Conservation (phyloP, 495 filamentous ascomycete genomes). For the Hypoxylon lienhwacheense region DNA sequence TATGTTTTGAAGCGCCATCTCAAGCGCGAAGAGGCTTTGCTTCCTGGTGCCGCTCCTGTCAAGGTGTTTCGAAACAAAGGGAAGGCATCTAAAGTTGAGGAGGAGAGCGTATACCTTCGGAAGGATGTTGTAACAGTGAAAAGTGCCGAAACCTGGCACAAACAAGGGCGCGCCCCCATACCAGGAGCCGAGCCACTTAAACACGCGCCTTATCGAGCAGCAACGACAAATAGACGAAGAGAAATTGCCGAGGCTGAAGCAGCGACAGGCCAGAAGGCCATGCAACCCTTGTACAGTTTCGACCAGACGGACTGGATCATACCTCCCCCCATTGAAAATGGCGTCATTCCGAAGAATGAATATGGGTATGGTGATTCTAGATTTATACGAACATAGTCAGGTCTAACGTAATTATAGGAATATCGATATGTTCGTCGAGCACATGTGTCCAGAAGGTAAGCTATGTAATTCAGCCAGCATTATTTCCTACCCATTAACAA, state of each 20-base stretch:
- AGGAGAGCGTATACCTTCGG: constrained; percentile 80
- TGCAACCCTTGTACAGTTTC: constrained; percentile 80
- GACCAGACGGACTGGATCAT: constrained; percentile 95
- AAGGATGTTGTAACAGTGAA: constrained; percentile 82
- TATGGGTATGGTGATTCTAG: constrained; percentile 58
- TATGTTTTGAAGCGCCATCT: constrained; percentile 87
- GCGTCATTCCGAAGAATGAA: constrained; percentile 88
- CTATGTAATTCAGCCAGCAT: constrained; percentile 34
- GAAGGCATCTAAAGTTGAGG: constrained; percentile 63
- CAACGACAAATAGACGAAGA: constrained; percentile 83
- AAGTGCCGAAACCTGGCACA: constrained; percentile 95
- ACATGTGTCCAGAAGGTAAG: constrained; percentile 77
- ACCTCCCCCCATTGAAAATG: constrained; percentile 77
- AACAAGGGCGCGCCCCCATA: constrained; percentile 81
- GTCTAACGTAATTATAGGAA: constrained; percentile 52
- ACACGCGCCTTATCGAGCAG: constrained; percentile 83
- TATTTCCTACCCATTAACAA: constrained; percentile 1
- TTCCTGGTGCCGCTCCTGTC: constrained; percentile 66
- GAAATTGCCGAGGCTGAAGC: constrained; percentile 83
- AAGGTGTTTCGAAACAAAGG: constrained; percentile 71
- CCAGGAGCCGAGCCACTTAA: constrained; percentile 76
- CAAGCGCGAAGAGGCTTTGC: constrained; percentile 87
- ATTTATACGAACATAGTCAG: neutral
- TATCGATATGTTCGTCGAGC: constrained; percentile 91
- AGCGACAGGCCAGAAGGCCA: constrained; percentile 74